Percentiles rank a stretch among this genome's conserved stretches.
Conservation (phyloP, 1,284 basidiomycete genomes). For the Melampsora americana region DNA sequence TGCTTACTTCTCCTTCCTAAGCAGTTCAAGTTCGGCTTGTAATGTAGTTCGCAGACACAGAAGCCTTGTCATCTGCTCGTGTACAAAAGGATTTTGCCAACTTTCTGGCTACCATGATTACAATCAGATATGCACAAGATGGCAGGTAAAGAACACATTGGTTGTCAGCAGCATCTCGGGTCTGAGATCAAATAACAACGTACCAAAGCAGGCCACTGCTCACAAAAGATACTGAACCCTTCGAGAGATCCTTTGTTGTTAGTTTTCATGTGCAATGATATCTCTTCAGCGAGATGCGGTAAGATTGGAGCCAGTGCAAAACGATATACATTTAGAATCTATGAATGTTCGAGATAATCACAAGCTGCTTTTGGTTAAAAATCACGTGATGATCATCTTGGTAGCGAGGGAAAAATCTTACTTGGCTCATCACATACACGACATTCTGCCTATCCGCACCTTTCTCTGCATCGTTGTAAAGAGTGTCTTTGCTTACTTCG, state of each 20-base stretch:
- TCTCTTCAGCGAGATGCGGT: constrained; percentile 89
- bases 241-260: background rate
- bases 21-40: constrained; percentile 22
- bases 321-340: constrained; percentile 70
- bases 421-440: constrained; percentile 70
- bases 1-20: constrained; percentile 40
- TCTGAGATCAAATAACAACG: background rate
- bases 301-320: constrained; percentile 78
- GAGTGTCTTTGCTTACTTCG: constrained; percentile 81
- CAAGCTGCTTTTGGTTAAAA: background rate
- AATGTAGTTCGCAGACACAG: constrained; percentile 19
- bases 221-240: constrained; percentile 21
- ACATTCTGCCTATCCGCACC: constrained; percentile 64
- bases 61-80: constrained; percentile 18
- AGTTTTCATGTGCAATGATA: constrained; percentile 60
- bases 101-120: background rate
- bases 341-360: background rate
- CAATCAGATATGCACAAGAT: background rate
- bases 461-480: constrained; percentile 70
- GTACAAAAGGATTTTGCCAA: constrained; percentile 22
- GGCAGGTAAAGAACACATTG: background rate
- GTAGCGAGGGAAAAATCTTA: constrained; percentile 53
- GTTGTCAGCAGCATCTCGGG: background rate
- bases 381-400: background rate
- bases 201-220: constrained; percentile 36